Conservation (phyloP, 2,329 filamentous ascomycete genomes). For the Diaporthe humulicola region DNA sequence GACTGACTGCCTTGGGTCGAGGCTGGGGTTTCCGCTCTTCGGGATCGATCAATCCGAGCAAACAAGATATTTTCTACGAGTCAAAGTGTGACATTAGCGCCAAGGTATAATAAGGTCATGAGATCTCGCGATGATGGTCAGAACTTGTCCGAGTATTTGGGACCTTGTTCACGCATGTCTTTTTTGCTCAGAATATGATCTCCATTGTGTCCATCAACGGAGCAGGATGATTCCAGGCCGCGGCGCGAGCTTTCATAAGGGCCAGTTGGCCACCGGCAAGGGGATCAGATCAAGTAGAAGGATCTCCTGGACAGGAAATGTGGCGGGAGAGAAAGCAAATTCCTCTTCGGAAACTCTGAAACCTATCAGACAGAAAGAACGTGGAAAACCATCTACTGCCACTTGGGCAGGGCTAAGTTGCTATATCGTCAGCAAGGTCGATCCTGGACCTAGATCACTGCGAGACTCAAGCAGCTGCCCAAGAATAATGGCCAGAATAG, state of each 20-base stretch:
- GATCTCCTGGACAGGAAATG: too few species aligned
- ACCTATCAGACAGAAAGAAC: too few species aligned
- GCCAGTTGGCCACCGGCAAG: too few species aligned
- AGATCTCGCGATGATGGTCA: not conserved
- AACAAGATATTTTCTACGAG: too few species aligned
- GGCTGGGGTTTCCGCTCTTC: too few species aligned
- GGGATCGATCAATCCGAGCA: too few species aligned
- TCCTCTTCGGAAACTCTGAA: not conserved
- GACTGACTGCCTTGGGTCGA: too few species aligned
- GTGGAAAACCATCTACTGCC: too few species aligned
- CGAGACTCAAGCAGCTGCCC: not conserved
- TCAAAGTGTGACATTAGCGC: too few species aligned
- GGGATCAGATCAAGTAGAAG: too few species aligned
- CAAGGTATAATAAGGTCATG: not conserved
- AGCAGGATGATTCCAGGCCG: not conserved
- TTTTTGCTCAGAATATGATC: not conserved
- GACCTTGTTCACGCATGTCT: not conserved
- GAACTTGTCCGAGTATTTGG: not conserved
- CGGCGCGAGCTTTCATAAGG: too few species aligned
- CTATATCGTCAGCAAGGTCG: not conserved
- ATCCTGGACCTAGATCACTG: not conserved
- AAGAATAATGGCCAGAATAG: not conserved
- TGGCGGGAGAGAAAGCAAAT: not conserved
- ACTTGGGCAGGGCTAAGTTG: not conserved
- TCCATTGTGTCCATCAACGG: not conserved